Percentiles rank a stretch among this genome's conserved stretches.
These are phyloP conservation scores for Linderniella brevidens DNA, from an alignment of 257 asterid species.

Conservation along the genomic window DNA sequence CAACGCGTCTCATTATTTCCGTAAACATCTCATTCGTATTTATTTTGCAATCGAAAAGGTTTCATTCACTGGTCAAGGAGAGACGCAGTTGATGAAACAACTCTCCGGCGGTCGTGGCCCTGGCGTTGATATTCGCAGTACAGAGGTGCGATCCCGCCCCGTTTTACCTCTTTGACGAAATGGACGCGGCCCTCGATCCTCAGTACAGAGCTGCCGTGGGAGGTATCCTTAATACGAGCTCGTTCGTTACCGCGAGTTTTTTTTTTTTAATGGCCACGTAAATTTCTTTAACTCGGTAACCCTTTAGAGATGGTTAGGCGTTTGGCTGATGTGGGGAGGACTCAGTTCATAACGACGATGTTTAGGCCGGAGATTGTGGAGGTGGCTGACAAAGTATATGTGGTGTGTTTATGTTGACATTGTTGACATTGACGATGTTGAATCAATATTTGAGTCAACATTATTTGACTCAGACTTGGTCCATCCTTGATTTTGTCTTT, in stretches of 20 bases:
- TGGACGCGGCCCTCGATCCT: slow-evolving; percentile 98
- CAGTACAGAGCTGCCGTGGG: slow-evolving; percentile 99
- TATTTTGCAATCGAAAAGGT: too few species aligned
- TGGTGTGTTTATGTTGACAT: too few species aligned
- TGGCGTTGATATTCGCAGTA: slow-evolving; percentile 82
- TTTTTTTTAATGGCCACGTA: too few species aligned
- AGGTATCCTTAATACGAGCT: slow-evolving; percentile 87
- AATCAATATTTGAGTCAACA: too few species aligned
- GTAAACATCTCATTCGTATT: too few species aligned
- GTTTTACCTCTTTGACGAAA: slow-evolving; percentile 95
- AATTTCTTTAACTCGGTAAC: not conserved
- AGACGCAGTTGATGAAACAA: slow-evolving; percentile 95
- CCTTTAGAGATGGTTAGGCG: slow-evolving; percentile 87
- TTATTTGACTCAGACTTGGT: too few species aligned
- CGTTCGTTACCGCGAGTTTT: too few species aligned
- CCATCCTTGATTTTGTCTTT: too few species aligned
- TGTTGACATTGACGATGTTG: too few species aligned
- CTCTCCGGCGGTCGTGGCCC: slow-evolving; percentile 98
- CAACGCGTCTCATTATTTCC: too few species aligned
- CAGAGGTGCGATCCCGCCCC: slow-evolving; percentile 99
- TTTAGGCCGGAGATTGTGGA: slow-evolving; percentile 85
- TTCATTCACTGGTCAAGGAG: slow-evolving; percentile 96
- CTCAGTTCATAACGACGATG: slow-evolving; percentile 89
- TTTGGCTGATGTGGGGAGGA: slow-evolving; percentile 66
- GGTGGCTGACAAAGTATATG: slow-evolving; percentile 90